Evolutionary conservation across 176 grass and related monocot species (phyloP), one percentile per base, ranked within the genome.

Genomic region (Tuctoria greenei): DNA sequence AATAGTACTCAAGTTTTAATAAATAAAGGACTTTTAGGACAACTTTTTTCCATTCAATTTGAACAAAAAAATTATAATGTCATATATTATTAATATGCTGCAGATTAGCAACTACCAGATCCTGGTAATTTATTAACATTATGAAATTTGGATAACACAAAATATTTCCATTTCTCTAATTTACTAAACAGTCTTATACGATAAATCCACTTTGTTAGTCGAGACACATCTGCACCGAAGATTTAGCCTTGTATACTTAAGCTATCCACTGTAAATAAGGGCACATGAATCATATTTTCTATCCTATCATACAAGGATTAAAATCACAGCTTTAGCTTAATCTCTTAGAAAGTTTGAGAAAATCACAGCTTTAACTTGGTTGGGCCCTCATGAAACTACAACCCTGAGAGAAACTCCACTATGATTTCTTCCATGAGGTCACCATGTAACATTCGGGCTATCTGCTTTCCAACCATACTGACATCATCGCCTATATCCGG

Each of bases 351-450:
- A 69, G 67, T 72, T 61, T 45, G 7, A 35, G 11, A n/a, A 26
- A 69, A 55, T 52, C 2, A 3, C 55, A 41, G 7, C 63, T 52
- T n/a, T n/a, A n/a, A n/a, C 20, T 78, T 18, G 43, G 25, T 24
- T 65, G 44, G 46, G 18, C 63, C 58, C 28, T 37, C 38, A 49
- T 60, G 50, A 80, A 69, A 25, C 51, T 20, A 37, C 20, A 25
- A 75, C 24, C 43, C 77, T 39, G 60, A 81, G 51, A 54, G 59
- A 26, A 90, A 79, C 65, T 85, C 91, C 17, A 69, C 54, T 79
- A 93, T 60, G 60, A 83, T 71, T 83, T 93, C 91, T 64, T 83
- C 91, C 71, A 93, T 75, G 64, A 90, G 85, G 27, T 90, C 88
- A 18, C 26, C 61, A 59, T 80, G 38, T 59, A 93, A 68, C 46